Evolutionary conservation across 805 yeast genomes (phyloP).

Genomic region (Wickerhamiella brachini): DNA sequence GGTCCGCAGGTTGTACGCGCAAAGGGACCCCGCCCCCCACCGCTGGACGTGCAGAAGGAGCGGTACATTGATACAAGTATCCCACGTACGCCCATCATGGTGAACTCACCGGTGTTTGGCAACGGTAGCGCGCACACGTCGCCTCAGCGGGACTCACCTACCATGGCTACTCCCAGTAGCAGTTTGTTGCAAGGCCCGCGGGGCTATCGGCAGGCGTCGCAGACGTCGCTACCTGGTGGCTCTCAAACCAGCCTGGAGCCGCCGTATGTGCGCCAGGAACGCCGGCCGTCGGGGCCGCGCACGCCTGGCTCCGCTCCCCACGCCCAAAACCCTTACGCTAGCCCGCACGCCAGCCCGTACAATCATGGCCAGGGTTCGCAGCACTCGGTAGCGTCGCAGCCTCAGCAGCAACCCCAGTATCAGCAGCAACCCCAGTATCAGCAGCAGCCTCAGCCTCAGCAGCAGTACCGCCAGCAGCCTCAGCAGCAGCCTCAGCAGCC

Average conservation of each 20-base stretch:
- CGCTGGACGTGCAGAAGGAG: neutral
- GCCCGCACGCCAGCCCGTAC: neutral
- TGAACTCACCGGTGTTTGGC: neutral
- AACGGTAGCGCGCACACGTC: neutral
- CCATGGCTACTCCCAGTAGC: neutral
- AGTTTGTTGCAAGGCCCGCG: neutral
- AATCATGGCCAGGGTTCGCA: neutral
- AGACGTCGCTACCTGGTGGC: neutral
- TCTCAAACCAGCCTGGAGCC: neutral
- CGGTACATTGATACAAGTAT: neutral
- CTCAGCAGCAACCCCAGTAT: neutral
- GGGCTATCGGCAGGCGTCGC: neutral
- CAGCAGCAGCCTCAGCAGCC: neutral
- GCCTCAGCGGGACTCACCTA: slow-evolving; percentile 1
- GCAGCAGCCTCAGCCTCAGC: neutral
- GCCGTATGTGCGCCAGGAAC: neutral
- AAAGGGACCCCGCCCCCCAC: neutral
- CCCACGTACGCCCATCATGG: neutral
- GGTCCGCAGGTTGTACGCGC: neutral
- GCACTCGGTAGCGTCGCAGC: neutral
- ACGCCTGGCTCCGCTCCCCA: neutral
- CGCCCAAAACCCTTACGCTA: neutral
- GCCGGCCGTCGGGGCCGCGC: slow-evolving; percentile 2
- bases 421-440: neutral
- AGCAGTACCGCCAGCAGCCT: neutral